phyloP scores from a whole-genome alignment of 495 filamentous ascomycete genomes.

The Lasiosphaeriaceae sp. region DNA sequence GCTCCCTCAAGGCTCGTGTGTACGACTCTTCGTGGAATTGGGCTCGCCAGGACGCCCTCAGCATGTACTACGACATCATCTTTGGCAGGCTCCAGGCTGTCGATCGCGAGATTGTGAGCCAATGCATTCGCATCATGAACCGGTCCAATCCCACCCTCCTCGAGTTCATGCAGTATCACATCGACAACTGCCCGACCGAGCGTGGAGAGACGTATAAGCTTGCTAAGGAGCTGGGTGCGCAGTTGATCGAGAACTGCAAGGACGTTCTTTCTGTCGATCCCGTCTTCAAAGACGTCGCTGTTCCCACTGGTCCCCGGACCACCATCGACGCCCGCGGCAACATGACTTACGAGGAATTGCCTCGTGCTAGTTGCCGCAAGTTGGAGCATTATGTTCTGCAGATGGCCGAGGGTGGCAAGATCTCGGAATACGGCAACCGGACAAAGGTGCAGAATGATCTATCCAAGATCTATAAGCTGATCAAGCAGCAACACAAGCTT shows the following conservation, averaged over 20 bases:
- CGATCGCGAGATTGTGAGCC: constrained; percentile 96
- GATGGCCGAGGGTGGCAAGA: constrained; percentile 97
- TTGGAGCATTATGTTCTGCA: constrained; percentile 98
- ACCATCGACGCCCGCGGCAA: constrained; percentile 86
- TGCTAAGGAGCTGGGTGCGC: constrained; percentile 90
- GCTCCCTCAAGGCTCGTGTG: constrained; percentile 84
- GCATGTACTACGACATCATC: constrained; percentile 99
- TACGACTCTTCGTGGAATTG: constrained; percentile 99
- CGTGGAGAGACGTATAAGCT: constrained; percentile 96
- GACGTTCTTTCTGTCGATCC: constrained; percentile 79
- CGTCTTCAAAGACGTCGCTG: constrained; percentile 89
- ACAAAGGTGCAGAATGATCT: constrained; percentile 97
- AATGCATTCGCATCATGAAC: constrained; percentile 99
- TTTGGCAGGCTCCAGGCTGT: constrained; percentile 90
- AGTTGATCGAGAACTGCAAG: constrained; percentile 96
- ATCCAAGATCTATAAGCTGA: constrained; percentile 90
- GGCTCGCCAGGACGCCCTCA: constrained; percentile 93
- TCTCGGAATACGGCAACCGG: constrained; percentile 96
- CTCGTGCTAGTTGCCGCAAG: constrained; percentile 88
- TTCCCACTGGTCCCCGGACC: constrained; percentile 88
- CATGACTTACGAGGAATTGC: constrained; percentile 81
- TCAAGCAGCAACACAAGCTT: constrained; percentile 93
- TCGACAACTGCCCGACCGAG: constrained; percentile 96
- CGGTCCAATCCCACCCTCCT: constrained; percentile 90
- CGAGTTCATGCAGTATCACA: constrained; percentile 99